These are phyloP conservation scores for Colletotrichum viniferum DNA, from an alignment of 2,329 filamentous ascomycete species.

Conservation along the genomic window DNA sequence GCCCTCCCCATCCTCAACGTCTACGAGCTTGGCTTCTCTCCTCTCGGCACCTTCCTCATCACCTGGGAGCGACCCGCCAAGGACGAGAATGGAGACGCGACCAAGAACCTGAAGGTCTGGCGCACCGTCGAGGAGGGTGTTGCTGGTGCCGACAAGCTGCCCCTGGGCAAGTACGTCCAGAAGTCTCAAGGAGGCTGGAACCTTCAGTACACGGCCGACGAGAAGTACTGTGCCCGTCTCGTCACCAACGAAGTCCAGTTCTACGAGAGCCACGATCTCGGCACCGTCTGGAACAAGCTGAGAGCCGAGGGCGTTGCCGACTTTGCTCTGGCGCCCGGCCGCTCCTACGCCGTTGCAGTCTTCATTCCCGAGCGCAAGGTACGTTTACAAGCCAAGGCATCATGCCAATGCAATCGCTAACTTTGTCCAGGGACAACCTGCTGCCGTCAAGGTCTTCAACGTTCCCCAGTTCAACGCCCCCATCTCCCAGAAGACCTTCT, in stretches of 20 bases:
- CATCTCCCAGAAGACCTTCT: conserved; percentile 97
- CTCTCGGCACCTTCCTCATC: conserved; percentile 88
- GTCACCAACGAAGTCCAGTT: conserved; percentile 99
- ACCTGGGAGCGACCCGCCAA: conserved; percentile 95
- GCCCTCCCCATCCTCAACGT: conserved; percentile 81
- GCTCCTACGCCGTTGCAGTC: conserved; percentile 90
- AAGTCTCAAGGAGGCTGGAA: conserved; percentile 97
- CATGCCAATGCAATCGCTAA: conserved; percentile 1
- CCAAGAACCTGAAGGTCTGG: conserved; percentile 98
- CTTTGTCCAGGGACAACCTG: conserved; percentile 79
- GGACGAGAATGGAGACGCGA: conserved; percentile 90
- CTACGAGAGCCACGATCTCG: conserved; percentile 85
- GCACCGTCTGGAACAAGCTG: conserved; percentile 93
- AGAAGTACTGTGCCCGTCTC: conserved; percentile 88
- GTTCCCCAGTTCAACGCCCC: conserved; percentile 84
- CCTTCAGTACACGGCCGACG: conserved; percentile 93
- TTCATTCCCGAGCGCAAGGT: conserved; percentile 97
- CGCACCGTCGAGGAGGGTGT: conserved; percentile 74
- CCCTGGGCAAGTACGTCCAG: conserved; percentile 90
- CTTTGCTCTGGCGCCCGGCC: conserved; percentile 88
- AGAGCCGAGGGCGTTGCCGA: conserved; percentile 87
- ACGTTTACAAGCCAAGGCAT: conserved; percentile 27
- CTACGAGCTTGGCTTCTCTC: conserved; percentile 94
- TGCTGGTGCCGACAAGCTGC: conserved; percentile 68
- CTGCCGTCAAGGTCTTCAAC: conserved; percentile 91